These are phyloP conservation scores for Eustoma russellianum DNA, from an alignment of 257 asterid genomes.

Conservation along the genomic window DNA sequence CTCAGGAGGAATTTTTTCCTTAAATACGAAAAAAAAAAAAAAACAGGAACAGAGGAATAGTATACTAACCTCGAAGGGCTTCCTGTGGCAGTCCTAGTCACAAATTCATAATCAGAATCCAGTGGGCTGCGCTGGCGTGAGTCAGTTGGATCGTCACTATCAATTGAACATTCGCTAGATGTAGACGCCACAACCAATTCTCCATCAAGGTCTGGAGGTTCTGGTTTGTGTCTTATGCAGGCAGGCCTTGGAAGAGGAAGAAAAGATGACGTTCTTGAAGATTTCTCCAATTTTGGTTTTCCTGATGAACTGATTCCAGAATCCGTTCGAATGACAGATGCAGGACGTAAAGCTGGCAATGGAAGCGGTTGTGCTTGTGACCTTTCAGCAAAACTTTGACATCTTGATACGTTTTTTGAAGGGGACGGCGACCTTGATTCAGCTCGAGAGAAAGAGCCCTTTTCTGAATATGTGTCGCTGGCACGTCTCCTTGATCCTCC, in stretches of 20 bases:
- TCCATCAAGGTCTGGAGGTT: slow-evolving; percentile 61
- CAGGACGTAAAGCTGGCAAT: slow-evolving; percentile 51
- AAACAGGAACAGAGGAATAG: neutral
- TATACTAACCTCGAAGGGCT: slow-evolving; percentile 61
- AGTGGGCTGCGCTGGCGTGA: slow-evolving; percentile 67
- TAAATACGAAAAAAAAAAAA: too few species aligned
- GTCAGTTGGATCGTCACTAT: slow-evolving; percentile 74
- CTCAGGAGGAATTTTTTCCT: too few species aligned
- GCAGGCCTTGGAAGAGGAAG: slow-evolving; percentile 64
- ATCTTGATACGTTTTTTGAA: slow-evolving; percentile 70
- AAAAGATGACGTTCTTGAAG: slow-evolving; percentile 52
- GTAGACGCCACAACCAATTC: slow-evolving; percentile 61
- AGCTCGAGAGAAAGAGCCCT: slow-evolving; percentile 64
- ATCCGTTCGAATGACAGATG: slow-evolving; percentile 43
- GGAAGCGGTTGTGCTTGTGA: slow-evolving; percentile 88
- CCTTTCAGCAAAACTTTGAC: slow-evolving; percentile 89
- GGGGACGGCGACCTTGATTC: slow-evolving; percentile 82
- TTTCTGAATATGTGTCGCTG: slow-evolving; percentile 62
- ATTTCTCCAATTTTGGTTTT: slow-evolving; percentile 47
- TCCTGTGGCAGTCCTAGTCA: slow-evolving; percentile 63
- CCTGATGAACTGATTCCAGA: slow-evolving; percentile 52
- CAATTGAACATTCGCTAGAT: slow-evolving; percentile 79
- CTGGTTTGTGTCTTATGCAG: slow-evolving; percentile 62
- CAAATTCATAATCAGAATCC: slow-evolving; percentile 69
- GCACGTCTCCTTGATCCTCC: slow-evolving; percentile 71